Evolutionary conservation across 257 asterid species (phyloP), one percentile per base, ranked within the genome.

Genomic region (Knoxia roxburghii): DNA sequence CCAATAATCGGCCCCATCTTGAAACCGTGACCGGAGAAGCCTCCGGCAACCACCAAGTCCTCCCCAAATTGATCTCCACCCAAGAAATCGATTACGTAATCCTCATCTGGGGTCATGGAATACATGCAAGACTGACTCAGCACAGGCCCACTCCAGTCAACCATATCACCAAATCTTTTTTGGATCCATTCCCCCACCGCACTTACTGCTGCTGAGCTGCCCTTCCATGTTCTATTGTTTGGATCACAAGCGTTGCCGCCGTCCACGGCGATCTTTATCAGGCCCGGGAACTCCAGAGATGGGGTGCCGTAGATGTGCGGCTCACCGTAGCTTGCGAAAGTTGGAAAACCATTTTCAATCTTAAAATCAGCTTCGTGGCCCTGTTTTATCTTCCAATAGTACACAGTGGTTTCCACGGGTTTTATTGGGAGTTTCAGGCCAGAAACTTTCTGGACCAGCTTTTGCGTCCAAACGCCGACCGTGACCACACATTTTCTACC

Each of bases 1-100:
- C 99, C 99, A 59, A 92, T 82, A 68, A 82, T 74, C 49, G 98
- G 98, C 54, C 86, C 93, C 98, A 92, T 89, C 87, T 92, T 92
- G 63, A 93, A 88, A 35, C 98, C 98, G 55, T 92, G 97, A 23
- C 98, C 98, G 1, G 98, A 92, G 61, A 92, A 92, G 3, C 97
- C 98, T 18, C 95, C 97, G 65, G 84, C 91, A 43, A 90, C 82
- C 79, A 90, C 86, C 53, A 80, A 85, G 40, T 82, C 82, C 54
- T 85, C 72, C 57, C 88, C 95, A 14, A 90, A 88, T n/a, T n/a
- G n/a, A 65, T 88, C 85, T 0, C 93, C 97, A 30, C 89, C 95
- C 77, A 94, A 45, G 35, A 86, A 90, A 73, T 93, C 99, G 24
- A 93, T 82, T 61, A 90, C 90, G 57, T 64, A 90, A 48, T 94